phyloP scores from a whole-genome alignment of 306 rosid genomes.

The Malus asiatica region DNA sequence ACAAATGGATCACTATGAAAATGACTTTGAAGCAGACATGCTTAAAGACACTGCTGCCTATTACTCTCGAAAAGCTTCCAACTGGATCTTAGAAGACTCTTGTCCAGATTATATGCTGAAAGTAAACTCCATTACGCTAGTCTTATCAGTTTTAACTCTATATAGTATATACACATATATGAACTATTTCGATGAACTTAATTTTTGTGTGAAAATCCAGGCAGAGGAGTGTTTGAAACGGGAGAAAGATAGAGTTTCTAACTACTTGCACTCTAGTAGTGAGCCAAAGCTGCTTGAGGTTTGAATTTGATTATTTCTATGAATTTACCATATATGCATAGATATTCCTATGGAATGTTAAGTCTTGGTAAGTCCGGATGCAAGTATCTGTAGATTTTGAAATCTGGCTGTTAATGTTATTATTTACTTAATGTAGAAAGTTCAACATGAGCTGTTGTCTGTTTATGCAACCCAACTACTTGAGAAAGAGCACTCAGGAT shows the following conservation, averaged over 20 bases:
- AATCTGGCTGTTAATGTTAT: background rate
- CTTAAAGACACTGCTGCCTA: conserved; percentile 38
- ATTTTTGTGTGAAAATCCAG: conserved; percentile 13
- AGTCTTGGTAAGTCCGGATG: background rate
- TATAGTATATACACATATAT: background rate
- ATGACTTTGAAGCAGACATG: conserved; percentile 47
- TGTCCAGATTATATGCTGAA: conserved; percentile 46
- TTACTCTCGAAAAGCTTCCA: conserved; percentile 45
- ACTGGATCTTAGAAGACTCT: conserved; percentile 53
- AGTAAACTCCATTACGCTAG: conserved; percentile 17
- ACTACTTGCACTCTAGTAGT: conserved; percentile 44
- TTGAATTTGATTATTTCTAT: background rate
- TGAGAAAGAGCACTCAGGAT: conserved; percentile 56
- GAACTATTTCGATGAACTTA: conserved; percentile 5
- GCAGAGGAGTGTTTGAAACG: conserved; percentile 43
- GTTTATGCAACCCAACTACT: conserved; percentile 46
- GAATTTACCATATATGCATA: background rate
- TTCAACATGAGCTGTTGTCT: conserved; percentile 42
- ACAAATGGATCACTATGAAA: conserved; percentile 39
- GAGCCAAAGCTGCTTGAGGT: conserved; percentile 50
- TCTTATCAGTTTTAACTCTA: background rate
- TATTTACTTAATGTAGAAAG: conserved; percentile 32
- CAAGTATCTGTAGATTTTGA: background rate
- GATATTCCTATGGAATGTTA: background rate
- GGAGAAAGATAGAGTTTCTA: conserved; percentile 43